Evolutionary conservation across 2,329 filamentous ascomycete species (phyloP).

Genomic region (Claviceps paspali): DNA sequence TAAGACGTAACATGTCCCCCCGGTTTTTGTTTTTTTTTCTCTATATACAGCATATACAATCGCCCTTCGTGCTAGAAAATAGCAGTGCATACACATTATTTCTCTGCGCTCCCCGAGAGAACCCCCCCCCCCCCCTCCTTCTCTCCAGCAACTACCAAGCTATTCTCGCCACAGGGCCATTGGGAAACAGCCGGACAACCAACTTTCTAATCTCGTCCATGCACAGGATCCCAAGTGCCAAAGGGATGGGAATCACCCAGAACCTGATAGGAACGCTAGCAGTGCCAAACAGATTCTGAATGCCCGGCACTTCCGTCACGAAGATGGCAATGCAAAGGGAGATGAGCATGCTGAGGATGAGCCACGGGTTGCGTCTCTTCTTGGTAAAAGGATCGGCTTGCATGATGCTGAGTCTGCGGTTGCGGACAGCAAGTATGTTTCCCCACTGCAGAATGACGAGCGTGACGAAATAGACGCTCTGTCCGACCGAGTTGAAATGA

Average conservation of each 20-base stretch:
- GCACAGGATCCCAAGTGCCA: slow-evolving; percentile 32
- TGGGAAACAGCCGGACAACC: slow-evolving; percentile 29
- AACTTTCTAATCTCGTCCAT: slow-evolving; percentile 39
- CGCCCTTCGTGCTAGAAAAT: no score
- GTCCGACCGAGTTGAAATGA: slow-evolving; percentile 32
- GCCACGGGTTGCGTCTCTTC: slow-evolving; percentile 33
- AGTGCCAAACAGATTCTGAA: slow-evolving; percentile 33
- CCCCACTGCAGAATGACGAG: slow-evolving; percentile 39
- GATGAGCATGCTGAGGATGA: slow-evolving; percentile 29
- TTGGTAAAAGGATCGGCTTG: slow-evolving; percentile 33
- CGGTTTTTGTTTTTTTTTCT: no score
- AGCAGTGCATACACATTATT: no score
- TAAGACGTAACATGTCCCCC: no score
- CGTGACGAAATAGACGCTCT: slow-evolving; percentile 38
- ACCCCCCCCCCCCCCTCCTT: neutral
- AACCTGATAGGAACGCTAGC: slow-evolving; percentile 34
- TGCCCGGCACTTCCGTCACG: slow-evolving; percentile 33
- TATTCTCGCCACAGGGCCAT: slow-evolving; percentile 27
- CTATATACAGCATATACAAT: no score
- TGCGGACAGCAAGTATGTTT: slow-evolving; percentile 35
- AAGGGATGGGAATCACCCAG: slow-evolving; percentile 34
- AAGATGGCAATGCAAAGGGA: slow-evolving; percentile 36
- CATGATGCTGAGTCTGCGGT: slow-evolving; percentile 34
- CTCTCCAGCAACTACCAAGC: slow-evolving; percentile 27
- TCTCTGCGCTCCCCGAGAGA: no score